These are phyloP conservation scores for Phanerochaete carnosa DNA, from an alignment of 768 basidiomycete species.

Conservation along the genomic window DNA sequence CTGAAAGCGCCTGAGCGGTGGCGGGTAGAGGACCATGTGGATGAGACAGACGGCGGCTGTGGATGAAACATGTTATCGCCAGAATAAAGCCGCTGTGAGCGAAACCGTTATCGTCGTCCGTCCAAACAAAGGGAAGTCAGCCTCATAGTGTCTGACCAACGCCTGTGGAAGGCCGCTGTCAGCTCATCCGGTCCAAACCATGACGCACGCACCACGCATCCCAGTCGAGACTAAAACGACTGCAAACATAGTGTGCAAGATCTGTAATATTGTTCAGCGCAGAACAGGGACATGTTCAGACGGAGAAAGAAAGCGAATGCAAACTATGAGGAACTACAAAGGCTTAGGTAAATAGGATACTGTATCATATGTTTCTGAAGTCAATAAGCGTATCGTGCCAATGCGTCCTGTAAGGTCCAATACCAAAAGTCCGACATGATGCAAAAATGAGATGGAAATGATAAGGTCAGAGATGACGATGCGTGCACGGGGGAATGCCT, in stretches of 20 bases:
- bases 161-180: not conserved
- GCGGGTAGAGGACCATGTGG: slow-evolving; percentile 14
- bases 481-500: not conserved
- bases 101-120: not conserved
- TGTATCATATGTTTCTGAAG: not conserved
- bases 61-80: not conserved
- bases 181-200: not conserved
- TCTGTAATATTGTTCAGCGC: slow-evolving; percentile 4
- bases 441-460: not conserved
- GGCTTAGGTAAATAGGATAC: not conserved
- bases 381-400: not conserved
- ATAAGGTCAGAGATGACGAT: not conserved
- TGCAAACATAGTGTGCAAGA: not conserved
- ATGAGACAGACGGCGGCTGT: slow-evolving; percentile 15
- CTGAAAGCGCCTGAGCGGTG: slow-evolving; percentile 23
- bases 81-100: not conserved
- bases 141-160: not conserved
- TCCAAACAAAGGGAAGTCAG: slow-evolving; percentile 3
- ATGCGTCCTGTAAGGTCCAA: slow-evolving; percentile 1
- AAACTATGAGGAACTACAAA: not conserved
- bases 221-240: not conserved
- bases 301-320: not conserved
- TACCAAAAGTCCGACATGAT: not conserved
- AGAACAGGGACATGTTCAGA: not conserved
- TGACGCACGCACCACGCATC: not conserved